Evolutionary conservation across 176 grass and related monocot species (phyloP).

Genomic region (Puccinellia tenuiflora): DNA sequence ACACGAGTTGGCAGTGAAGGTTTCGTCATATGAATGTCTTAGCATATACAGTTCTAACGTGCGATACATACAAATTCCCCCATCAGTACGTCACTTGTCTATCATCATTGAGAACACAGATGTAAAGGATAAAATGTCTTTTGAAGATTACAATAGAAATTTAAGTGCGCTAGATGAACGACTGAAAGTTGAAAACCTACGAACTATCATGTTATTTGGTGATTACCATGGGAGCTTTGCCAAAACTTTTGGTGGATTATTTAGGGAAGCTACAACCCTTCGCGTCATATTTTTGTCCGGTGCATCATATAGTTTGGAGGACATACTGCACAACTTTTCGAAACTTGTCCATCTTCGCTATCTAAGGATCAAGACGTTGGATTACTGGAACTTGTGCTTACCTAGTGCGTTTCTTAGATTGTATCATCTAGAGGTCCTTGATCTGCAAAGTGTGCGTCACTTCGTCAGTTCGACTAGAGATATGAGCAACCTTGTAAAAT

Average conservation of each 20-base stretch:
- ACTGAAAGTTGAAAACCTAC: too few relatives aligned
- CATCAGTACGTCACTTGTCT: conserved; percentile 26
- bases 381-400: neutral
- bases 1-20: too few relatives aligned
- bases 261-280: too few relatives aligned
- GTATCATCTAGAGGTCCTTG: neutral
- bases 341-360: conserved; percentile 18
- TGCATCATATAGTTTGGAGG: neutral
- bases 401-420: neutral
- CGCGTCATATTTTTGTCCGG: too few relatives aligned
- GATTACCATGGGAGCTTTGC: too few relatives aligned
- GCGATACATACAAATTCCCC: neutral
- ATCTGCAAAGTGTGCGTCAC: neutral
- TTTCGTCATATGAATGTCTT: conserved; percentile 11
- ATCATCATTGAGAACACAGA: neutral
- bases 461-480: neutral
- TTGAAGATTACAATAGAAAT: neutral
- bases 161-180: too few relatives aligned
- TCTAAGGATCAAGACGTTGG: neutral
- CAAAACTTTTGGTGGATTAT: too few relatives aligned
- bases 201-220: too few relatives aligned
- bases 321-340: neutral
- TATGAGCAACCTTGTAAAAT: neutral
- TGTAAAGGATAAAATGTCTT: neutral
- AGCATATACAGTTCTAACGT: neutral